These are phyloP conservation scores for Coniochaeta sp. DNA, from an alignment of 2,329 filamentous ascomycete species.

Conservation along the genomic window DNA sequence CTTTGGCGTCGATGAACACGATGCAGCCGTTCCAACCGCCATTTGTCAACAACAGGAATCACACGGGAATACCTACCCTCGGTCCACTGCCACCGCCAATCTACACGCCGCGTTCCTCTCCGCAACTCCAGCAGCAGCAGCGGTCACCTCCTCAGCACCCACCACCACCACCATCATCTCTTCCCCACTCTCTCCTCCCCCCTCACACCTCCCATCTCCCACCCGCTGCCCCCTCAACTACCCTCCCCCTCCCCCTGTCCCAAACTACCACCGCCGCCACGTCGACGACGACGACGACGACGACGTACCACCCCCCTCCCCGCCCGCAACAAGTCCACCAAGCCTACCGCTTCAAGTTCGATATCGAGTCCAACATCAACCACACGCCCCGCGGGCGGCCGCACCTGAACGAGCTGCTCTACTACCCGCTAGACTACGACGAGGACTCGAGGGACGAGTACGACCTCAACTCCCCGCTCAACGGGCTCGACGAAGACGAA, in stretches of 20 bases:
- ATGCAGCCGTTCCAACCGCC: background rate
- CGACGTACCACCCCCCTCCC: slow-evolving; percentile 10
- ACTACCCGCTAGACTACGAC: slow-evolving; percentile 26
- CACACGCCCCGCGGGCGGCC: slow-evolving; percentile 33
- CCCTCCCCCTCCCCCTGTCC: background rate
- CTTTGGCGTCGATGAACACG: background rate
- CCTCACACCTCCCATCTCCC: no score
- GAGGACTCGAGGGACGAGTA: slow-evolving; percentile 21
- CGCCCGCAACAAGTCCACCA: slow-evolving; percentile 34
- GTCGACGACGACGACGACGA: background rate
- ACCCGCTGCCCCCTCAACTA: background rate
- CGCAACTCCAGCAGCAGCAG: background rate
- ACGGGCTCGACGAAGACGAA: slow-evolving; percentile 2
- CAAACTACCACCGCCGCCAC: background rate
- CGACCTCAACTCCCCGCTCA: slow-evolving; percentile 7
- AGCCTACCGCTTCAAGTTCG: slow-evolving; percentile 38
- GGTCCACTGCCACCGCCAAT: background rate
- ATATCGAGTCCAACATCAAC: slow-evolving; percentile 39
- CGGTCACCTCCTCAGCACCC: background rate
- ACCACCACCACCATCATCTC: no score
- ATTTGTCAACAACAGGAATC: background rate
- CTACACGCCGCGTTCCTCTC: background rate
- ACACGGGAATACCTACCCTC: background rate
- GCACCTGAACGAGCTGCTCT: slow-evolving; percentile 31
- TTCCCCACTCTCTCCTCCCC: no score